phyloP scores from a whole-genome alignment of 129 eudicot species.

The Chrysanthemum makinoi region DNA sequence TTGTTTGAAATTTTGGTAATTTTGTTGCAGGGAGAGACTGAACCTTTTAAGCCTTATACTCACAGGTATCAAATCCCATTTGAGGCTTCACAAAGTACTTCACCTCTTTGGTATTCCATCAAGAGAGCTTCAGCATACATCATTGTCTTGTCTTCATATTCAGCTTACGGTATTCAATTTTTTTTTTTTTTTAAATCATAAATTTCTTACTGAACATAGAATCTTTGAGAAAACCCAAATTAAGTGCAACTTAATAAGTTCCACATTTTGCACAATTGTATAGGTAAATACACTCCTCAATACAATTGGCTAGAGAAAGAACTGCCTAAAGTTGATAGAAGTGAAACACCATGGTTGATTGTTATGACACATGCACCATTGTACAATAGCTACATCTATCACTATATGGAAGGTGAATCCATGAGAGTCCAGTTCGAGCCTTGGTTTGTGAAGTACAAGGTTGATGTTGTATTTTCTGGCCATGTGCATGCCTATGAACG shows the following conservation, averaged over 20 bases:
- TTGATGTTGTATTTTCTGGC: constrained; percentile 64
- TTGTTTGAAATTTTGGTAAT: constrained; percentile 18
- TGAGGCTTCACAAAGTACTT: constrained; percentile 51
- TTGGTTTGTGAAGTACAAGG: constrained; percentile 59
- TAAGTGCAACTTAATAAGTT: background rate
- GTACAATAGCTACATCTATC: constrained; percentile 63
- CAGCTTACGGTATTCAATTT: constrained; percentile 43
- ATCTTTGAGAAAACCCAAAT: constrained; percentile 2
- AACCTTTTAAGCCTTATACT: constrained; percentile 59
- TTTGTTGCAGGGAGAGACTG: constrained; percentile 58
- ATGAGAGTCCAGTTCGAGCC: constrained; percentile 62
- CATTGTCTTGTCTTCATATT: constrained; percentile 58
- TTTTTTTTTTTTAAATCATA: background rate
- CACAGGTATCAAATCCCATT: constrained; percentile 55
- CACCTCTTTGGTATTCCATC: constrained; percentile 66
- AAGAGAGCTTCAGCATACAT: constrained; percentile 71
- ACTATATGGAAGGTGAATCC: constrained; percentile 71
- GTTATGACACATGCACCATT: constrained; percentile 59
- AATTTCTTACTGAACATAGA: background rate
- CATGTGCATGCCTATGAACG: constrained; percentile 80
- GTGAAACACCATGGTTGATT: constrained; percentile 71
- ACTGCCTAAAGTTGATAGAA: constrained; percentile 48
- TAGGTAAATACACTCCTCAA: constrained; percentile 66
- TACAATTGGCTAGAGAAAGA: constrained; percentile 50
- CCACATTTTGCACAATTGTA: background rate